Evolutionary conservation across 495 filamentous ascomycete species (phyloP), one percentile per base, ranked within the genome.

Genomic region (Chaetomium fimeti): DNA sequence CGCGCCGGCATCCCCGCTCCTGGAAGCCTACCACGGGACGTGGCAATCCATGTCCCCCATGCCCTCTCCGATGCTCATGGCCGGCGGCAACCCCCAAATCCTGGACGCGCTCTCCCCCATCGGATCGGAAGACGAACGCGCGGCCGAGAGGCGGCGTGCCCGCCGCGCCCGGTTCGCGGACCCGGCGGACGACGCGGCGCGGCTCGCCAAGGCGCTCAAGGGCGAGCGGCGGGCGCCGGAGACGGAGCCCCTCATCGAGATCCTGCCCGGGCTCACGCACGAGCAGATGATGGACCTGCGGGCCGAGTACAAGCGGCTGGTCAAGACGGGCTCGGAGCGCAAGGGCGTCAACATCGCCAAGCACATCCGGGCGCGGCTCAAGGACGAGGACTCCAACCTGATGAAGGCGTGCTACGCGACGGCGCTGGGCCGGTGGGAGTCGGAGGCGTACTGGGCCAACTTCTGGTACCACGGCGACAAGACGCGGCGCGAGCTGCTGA

Each of bases 381-480:
- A 91, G 69, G 82, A 85, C 51, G 82, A 85, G 63, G 79, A 84
- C 61, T 73, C 81, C 7, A 74, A 76, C 60, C 88, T 97, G 62
- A 92, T 91, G 76, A 98, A 98, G 74, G 87, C 89, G 12, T 89
- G 86, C 70, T 98, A 97, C 73, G 89, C 91, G 6, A 92, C 90
- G 8, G 93, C 94, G 12, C 85, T 98, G 0, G 94, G 95, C 3
- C 82, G 86, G 52, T 98, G 91, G 89, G 94, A 97, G 78, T 87
- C 85, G 58, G 94, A 98, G 74, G 93, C 91, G 2, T 97, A 94
- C 81, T 98, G 94, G 91, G 93, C 95, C 52, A 98, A 98, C 71
- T 96, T 91, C 76, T 98, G 93, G 87, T 98, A 98, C 78, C 94
- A 98, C 73, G 88, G 89, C 42, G 88, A 91, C 65, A 91, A 89